A percentile compares a stretch with the other conserved stretches of the same genome.
phyloP scores from a whole-genome alignment of 345 rosid species.

The Durio zibethinus region DNA sequence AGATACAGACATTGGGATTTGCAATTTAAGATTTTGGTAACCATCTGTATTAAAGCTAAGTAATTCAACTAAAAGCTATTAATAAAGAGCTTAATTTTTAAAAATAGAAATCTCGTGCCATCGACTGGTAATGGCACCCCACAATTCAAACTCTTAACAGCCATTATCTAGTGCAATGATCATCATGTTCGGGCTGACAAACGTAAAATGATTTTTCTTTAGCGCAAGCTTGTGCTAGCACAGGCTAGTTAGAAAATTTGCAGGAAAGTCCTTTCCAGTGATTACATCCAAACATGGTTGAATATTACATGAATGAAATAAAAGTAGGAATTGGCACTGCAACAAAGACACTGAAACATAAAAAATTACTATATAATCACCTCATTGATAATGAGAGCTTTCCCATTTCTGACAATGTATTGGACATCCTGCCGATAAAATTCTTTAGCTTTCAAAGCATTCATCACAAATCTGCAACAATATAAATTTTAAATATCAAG shows the following conservation, averaged over 20 bases:
- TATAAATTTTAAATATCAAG: slow-evolving; percentile 7
- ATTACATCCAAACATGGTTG: neutral
- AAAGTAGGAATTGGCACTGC: neutral
- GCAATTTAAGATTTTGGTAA: neutral
- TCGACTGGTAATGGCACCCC: neutral
- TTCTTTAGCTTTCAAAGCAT: slow-evolving; percentile 96
- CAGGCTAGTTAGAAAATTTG: neutral
- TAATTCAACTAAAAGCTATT: neutral
- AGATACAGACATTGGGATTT: neutral
- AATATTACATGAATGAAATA: neutral
- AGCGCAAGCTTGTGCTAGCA: neutral
- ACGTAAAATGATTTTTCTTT: neutral
- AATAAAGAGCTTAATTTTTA: neutral
- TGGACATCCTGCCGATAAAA: slow-evolving; percentile 90
- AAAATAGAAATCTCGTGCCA: neutral
- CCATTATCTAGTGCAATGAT: neutral
- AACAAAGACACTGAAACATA: slow-evolving; percentile 4
- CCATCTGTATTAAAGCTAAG: neutral
- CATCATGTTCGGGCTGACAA: neutral
- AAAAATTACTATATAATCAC: slow-evolving; percentile 29
- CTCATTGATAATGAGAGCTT: slow-evolving; percentile 94
- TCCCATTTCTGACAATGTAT: slow-evolving; percentile 85
- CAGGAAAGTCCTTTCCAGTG: neutral
- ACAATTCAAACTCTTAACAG: neutral
- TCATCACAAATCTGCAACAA: slow-evolving; percentile 80